Evolutionary conservation across 805 yeast species (phyloP).

Genomic region (Candida boleticola): DNA sequence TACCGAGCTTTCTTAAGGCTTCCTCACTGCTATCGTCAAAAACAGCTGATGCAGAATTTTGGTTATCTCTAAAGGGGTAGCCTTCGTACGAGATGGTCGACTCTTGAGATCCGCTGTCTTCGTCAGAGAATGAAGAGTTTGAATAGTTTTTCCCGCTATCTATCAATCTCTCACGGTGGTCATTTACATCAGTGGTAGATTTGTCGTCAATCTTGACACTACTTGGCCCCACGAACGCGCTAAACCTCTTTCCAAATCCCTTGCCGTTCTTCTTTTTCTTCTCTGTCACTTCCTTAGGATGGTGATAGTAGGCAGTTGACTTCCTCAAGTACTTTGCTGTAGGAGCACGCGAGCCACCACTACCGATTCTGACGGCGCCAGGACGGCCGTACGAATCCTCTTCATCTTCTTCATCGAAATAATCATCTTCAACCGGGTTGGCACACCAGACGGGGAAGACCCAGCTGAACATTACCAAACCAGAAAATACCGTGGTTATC

Average conservation of each 20-base stretch:
- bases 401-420: slow-evolving; percentile 17
- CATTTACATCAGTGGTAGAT: not conserved
- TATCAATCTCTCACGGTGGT: not conserved
- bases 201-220: not conserved
- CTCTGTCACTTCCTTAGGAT: not conserved
- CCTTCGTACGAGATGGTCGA: not conserved
- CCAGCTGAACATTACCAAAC: slow-evolving; percentile 32
- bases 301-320: not conserved
- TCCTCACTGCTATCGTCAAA: slow-evolving; percentile 24
- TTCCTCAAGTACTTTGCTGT: not conserved
- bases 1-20: slow-evolving; percentile 32
- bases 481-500: slow-evolving; percentile 25
- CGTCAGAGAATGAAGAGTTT: not conserved
- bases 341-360: not conserved
- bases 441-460: slow-evolving; percentile 50
- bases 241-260: not conserved
- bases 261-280: too few relatives aligned
- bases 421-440: slow-evolving; percentile 34
- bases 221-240: not conserved
- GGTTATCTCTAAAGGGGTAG: slow-evolving; percentile 8
- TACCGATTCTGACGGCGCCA: not conserved
- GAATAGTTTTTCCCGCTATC: too few relatives aligned
- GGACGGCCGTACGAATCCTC: not conserved
- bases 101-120: not conserved
- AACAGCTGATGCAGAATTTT: not conserved